Conservation (phyloP, 1,139 yeast genomes). For the Yamadazyma friedrichii region DNA sequence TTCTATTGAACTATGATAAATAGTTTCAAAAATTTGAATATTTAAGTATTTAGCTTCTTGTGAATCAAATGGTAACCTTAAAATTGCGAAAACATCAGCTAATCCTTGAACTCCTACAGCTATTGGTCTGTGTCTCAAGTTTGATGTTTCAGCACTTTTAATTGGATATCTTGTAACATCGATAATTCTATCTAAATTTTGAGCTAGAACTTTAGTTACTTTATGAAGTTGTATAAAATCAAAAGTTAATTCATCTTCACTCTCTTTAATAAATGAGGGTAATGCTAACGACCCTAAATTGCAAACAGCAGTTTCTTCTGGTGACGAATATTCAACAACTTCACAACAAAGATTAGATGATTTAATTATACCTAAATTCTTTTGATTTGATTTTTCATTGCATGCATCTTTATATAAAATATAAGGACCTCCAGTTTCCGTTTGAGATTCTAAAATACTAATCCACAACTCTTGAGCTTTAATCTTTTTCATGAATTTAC, state of each 20-base stretch:
- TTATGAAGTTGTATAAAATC: slow-evolving; percentile 71
- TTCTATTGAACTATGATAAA: slow-evolving; percentile 83
- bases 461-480: slow-evolving; percentile 57
- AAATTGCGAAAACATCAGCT: slow-evolving; percentile 78
- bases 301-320: slow-evolving; percentile 58
- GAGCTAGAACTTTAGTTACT: slow-evolving; percentile 70
- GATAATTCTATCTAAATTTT: slow-evolving; percentile 73
- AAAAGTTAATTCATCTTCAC: slow-evolving; percentile 48
- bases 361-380: slow-evolving; percentile 54
- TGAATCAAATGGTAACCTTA: slow-evolving; percentile 80
- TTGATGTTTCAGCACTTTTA: slow-evolving; percentile 63
- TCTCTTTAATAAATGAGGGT: slow-evolving; percentile 37
- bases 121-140: slow-evolving; percentile 78
- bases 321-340: slow-evolving; percentile 53
- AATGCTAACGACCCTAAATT: slow-evolving; percentile 54
- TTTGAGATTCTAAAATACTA: slow-evolving; percentile 53
- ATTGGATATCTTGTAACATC: slow-evolving; percentile 82
- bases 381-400: slow-evolving; percentile 52
- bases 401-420: slow-evolving; percentile 59
- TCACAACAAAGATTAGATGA: slow-evolving; percentile 62
- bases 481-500: slow-evolving; percentile 33
- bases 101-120: slow-evolving; percentile 90
- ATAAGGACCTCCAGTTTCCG: slow-evolving; percentile 62
- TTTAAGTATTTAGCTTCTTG: slow-evolving; percentile 68
- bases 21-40: slow-evolving; percentile 83